Evolutionary conservation across 1,139 yeast genomes (phyloP).

Genomic region (Kodamaea anthophila): DNA sequence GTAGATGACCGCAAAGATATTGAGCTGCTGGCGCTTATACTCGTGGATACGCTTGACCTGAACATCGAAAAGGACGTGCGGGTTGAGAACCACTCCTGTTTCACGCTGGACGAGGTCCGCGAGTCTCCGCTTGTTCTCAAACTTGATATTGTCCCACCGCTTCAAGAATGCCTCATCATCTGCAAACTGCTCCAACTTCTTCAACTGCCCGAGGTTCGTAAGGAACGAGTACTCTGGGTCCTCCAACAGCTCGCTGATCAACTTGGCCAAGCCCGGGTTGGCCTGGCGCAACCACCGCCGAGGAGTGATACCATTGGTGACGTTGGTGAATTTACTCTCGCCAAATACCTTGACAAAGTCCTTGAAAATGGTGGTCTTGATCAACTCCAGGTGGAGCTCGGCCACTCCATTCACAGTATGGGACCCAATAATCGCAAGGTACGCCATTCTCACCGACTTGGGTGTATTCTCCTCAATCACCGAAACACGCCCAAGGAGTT

Average conservation of each 20-base stretch:
- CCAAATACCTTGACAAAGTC: conserved; percentile 86
- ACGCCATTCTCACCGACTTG: conserved; percentile 89
- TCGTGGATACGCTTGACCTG: conserved; percentile 96
- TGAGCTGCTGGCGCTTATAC: conserved; percentile 91
- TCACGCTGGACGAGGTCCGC: conserved; percentile 64
- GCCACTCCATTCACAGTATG: conserved; percentile 96
- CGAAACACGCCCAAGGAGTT: conserved; percentile 64
- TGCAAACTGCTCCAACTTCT: conserved; percentile 59
- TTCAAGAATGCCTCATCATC: conserved; percentile 64
- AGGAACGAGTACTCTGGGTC: conserved; percentile 58
- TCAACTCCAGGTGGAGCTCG: conserved; percentile 86
- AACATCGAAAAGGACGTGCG: conserved; percentile 75
- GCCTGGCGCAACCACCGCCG: conserved; percentile 96
- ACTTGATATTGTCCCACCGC: conserved; percentile 69
- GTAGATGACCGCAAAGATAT: conserved; percentile 82
- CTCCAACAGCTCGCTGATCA: conserved; percentile 69
- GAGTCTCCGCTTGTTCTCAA: conserved; percentile 61
- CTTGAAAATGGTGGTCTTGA: conserved; percentile 82
- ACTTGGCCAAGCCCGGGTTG: conserved; percentile 68
- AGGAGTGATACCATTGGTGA: conserved; percentile 93
- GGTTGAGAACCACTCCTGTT: conserved; percentile 66
- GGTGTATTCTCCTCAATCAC: conserved; percentile 76
- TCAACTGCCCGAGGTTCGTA: conserved; percentile 62
- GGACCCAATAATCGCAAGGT: conserved; percentile 84
- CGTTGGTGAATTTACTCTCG: conserved; percentile 76